A percentile compares a stretch with the other conserved stretches of the same genome.
These are phyloP conservation scores for Diaporthe helianthi DNA, from an alignment of 2,329 filamentous ascomycete genomes.

Conservation along the genomic window DNA sequence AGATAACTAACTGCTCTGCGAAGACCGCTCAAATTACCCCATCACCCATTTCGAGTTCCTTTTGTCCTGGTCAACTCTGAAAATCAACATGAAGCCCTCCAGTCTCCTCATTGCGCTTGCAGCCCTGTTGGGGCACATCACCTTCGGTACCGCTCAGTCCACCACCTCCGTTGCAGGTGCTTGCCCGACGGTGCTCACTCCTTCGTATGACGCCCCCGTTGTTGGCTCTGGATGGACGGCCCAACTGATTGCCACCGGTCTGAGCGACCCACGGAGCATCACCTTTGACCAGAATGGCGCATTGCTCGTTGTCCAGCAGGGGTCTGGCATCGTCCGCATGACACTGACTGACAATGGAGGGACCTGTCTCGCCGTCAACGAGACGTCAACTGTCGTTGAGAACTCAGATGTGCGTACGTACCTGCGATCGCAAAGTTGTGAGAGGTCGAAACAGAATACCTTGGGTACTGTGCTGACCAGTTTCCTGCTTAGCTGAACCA, in stretches of 20 bases:
- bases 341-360: conserved; percentile 50
- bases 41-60: background rate
- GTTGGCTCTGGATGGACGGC: conserved; percentile 45
- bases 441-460: background rate
- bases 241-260: conserved; percentile 44
- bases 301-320: conserved; percentile 54
- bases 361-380: conserved; percentile 49
- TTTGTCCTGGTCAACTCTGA: background rate
- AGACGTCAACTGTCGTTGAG: conserved; percentile 47
- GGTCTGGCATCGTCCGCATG: conserved; percentile 51
- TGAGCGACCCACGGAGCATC: conserved; percentile 52
- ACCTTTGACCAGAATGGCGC: conserved; percentile 54
- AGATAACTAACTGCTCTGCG: no score
- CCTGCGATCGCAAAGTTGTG: background rate
- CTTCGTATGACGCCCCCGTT: conserved; percentile 40
- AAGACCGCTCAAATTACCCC: background rate
- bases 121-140: background rate
- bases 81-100: background rate
- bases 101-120: background rate
- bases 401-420: conserved; percentile 46
- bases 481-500: conserved; percentile 56
- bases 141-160: conserved; percentile 16
- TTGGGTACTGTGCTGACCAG: background rate
- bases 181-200: conserved; percentile 39
- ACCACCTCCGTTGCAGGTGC: conserved; percentile 10